Percentiles rank a stretch among this genome's conserved stretches.
phyloP scores from a whole-genome alignment of 208 protist species.

The Wallacemonas sp. region DNA sequence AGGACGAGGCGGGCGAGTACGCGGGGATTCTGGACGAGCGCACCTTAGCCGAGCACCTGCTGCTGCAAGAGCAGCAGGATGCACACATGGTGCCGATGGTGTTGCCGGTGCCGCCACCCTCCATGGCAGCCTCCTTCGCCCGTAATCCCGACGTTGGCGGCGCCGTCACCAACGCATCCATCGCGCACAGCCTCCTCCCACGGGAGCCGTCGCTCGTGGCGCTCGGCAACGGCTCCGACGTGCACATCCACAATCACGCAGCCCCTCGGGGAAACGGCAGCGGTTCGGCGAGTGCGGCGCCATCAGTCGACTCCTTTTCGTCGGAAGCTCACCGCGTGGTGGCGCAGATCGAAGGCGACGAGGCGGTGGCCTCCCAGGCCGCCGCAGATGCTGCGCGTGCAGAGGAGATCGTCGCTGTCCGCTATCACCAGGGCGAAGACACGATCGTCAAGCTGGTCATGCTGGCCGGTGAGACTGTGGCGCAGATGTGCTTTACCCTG shows the following conservation, averaged over 20 bases:
- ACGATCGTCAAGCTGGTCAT: conserved; percentile 83
- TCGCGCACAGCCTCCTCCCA: conserved; percentile 1
- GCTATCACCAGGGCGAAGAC: conserved; percentile 64
- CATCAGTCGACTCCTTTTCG: not conserved
- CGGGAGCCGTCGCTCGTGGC: not conserved
- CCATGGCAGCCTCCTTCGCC: not conserved
- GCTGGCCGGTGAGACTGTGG: conserved; percentile 55
- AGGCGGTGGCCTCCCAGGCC: not conserved
- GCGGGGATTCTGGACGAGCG: not conserved
- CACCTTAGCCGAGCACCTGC: not conserved
- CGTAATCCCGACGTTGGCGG: not conserved
- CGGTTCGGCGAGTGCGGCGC: not conserved
- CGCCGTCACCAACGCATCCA: conserved; percentile 1
- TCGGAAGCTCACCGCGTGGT: too few relatives aligned
- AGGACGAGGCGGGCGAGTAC: not conserved
- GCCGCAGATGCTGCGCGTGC: conserved; percentile 14
- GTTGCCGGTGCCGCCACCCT: not conserved
- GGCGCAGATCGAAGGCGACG: not conserved
- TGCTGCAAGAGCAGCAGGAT: not conserved
- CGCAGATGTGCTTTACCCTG: conserved; percentile 64
- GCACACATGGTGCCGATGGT: conserved; percentile 4
- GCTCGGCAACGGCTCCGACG: conserved; percentile 1
- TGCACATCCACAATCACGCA: not conserved
- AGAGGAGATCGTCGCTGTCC: conserved; percentile 27
- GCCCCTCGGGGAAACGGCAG: not conserved